A percentile compares a stretch with the other conserved stretches of the same genome.
Evolutionary conservation across 345 rosid genomes (phyloP).

Genomic region (Arabidopsis arenosa): DNA sequence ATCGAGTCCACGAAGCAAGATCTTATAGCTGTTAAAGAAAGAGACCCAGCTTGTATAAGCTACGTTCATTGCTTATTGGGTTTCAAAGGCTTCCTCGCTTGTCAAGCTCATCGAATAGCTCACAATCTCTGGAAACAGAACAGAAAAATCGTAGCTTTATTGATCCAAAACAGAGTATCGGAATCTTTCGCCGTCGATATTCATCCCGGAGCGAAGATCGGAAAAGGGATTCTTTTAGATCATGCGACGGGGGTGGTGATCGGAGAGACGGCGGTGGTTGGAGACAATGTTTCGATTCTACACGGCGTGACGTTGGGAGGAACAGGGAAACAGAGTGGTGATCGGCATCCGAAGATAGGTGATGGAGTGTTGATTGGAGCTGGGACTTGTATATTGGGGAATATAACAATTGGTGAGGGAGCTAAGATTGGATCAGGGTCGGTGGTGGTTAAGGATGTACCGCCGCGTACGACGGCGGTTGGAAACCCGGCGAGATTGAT

Average conservation of each 20-base stretch:
- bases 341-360: conserved; percentile 90
- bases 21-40: conserved; percentile 65
- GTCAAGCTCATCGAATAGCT: conserved; percentile 79
- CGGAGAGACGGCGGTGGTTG: conserved; percentile 93
- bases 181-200: conserved; percentile 76
- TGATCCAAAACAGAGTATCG: conserved; percentile 79
- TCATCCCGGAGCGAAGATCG: conserved; percentile 88
- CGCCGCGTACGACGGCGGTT: conserved; percentile 77
- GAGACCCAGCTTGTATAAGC: conserved; percentile 88
- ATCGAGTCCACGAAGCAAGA: conserved; percentile 60
- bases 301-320: conserved; percentile 92
- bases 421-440: conserved; percentile 93
- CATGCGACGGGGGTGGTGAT: conserved; percentile 84
- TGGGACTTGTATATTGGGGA: conserved; percentile 86
- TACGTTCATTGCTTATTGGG: conserved; percentile 73
- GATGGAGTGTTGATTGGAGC: conserved; percentile 93
- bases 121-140: conserved; percentile 75
- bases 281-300: conserved; percentile 83
- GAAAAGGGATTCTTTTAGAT: conserved; percentile 72
- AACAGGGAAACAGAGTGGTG: conserved; percentile 79
- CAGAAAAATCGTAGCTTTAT: conserved; percentile 59
- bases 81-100: conserved; percentile 80
- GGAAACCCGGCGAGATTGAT: conserved; percentile 90
- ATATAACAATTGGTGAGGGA: conserved; percentile 75
- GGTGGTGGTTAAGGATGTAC: conserved; percentile 81